Percentiles rank a stretch among this genome's conserved stretches.
Conservation (phyloP, 1,284 basidiomycete genomes). For the Sanghuangporus baumii region DNA sequence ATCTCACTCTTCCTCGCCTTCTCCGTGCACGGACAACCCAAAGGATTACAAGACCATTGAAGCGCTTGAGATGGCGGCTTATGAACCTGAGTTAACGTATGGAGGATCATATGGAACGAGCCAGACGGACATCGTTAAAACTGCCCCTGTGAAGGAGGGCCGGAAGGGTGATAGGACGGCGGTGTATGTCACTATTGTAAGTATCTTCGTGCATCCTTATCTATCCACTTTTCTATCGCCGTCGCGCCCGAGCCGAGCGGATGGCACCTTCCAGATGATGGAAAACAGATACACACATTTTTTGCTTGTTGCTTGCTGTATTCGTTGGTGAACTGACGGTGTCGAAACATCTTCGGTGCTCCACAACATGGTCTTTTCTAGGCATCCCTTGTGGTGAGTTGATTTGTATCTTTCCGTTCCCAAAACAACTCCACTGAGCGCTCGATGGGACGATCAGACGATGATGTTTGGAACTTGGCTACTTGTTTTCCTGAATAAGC, state of each 20-base stretch:
- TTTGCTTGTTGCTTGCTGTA: not conserved
- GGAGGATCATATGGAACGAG: not conserved
- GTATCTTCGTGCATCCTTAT: not conserved
- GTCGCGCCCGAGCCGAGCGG: not conserved
- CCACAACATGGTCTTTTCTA: not conserved
- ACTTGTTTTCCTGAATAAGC: slow-evolving; percentile 18
- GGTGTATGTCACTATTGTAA: slow-evolving; percentile 11
- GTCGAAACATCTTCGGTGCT: not conserved
- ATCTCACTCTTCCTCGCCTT: not conserved
- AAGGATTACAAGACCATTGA: not conserved
- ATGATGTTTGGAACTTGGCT: slow-evolving; percentile 23
- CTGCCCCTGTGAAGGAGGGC: slow-evolving; percentile 12
- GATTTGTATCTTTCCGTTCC: not conserved
- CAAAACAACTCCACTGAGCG: not conserved
- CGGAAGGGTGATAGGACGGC: slow-evolving; percentile 11
- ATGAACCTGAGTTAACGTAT: not conserved
- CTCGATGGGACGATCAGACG: slow-evolving; percentile 13
- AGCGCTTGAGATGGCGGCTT: slow-evolving; percentile 6
- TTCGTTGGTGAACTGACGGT: not conserved
- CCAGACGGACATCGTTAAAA: not conserved
- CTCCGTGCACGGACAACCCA: not conserved
- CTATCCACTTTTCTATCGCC: not conserved
- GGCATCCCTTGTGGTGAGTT: slow-evolving; percentile 11
- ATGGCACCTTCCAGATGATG: not conserved
- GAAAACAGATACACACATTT: not conserved